Base-by-base conservation (phyloP, 2,329 filamentous ascomycete genomes). In the Xylariales sp. region DNA sequence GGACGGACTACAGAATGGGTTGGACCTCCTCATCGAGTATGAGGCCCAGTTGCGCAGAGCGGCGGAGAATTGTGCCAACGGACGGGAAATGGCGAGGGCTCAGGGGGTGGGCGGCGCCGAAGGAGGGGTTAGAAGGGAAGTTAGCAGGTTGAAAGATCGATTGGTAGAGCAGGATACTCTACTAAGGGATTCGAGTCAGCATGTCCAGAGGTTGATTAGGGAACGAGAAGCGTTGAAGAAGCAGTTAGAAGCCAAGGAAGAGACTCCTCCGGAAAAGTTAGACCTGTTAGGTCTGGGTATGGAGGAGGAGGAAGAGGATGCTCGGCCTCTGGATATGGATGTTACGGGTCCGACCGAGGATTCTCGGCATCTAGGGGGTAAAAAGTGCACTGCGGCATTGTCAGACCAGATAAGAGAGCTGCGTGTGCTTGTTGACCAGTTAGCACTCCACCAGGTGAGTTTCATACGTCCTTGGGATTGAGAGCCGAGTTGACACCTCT, bases 111-210 rank as follows among this genome's bases (percentile, higher is more conserved):
- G 7, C 8, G 25, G 5, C 18, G 34, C 8, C 12, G 38, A 14
- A 9, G 18, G 18, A 18, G 37, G 31, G 15, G 35, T 14, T 4
- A 43, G 25, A 18, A 38, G 19, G 9, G 45, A 47, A 38, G 27
- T 46, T 18, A 41, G 35, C 16, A 42, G 43, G 8, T 41, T 50
- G 11, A 50, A 48, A 39, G 46, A 50, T 24, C 34, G 48, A 3
- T 20, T 51, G n/a, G 39, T 49, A 18, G 48, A 51, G 38, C 46
- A 51, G 39, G 48, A 51, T 39, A 43, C 41, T 4, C 31, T 49
- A 31, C 31, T 51, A 14, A 42, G 41, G 14, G 44, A 46, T 22
- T 46, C 40, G 19, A 48, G 25, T 24, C 40, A 40, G 19, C 38
- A 51, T 22, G 33, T 47, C 5, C 42, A 41, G 20, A 42, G 41